Conservation (phyloP, 192 early-diverging fungal species). For the Geranomyces michiganensis region DNA sequence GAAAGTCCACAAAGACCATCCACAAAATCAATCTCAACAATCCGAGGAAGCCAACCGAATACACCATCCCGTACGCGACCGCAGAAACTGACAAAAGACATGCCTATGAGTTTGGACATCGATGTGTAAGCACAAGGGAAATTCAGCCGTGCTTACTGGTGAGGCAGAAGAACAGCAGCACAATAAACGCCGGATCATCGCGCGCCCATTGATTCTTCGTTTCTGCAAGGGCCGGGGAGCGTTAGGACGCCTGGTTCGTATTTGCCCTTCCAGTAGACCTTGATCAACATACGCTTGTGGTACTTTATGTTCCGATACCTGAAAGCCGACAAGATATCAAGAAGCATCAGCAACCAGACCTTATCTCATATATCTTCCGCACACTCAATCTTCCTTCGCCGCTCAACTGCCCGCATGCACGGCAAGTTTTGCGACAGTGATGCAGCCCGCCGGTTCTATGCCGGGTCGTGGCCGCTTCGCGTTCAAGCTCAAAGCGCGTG, state of each 20-base stretch:
- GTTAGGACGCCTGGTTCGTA: background rate
- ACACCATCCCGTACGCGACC: conserved; percentile 80
- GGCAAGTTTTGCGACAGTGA: background rate
- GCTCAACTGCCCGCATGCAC: background rate
- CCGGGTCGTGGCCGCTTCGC: background rate
- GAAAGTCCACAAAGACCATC: conserved; percentile 84
- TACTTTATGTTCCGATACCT: conserved; percentile 95
- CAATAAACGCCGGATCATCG: conserved; percentile 94
- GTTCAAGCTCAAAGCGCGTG: background rate
- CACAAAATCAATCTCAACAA: conserved; percentile 74
- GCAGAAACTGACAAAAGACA: conserved; percentile 75
- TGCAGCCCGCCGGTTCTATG: background rate
- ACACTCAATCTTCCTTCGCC: too few species aligned
- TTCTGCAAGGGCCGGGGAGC: conserved; percentile 53
- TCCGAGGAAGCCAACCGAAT: conserved; percentile 66
- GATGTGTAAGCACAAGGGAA: background rate
- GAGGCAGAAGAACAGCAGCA: conserved; percentile 70
- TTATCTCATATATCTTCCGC: too few species aligned
- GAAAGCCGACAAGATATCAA: too few species aligned
- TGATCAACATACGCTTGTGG: conserved; percentile 78
- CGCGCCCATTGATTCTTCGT: conserved; percentile 98
- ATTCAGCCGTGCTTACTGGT: conserved; percentile 50
- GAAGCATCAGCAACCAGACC: too few species aligned
- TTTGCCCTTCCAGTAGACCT: background rate
- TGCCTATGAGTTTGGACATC: too few species aligned